Percentiles rank a stretch among this genome's conserved stretches.
phyloP scores from a whole-genome alignment of 2,329 filamentous ascomycete species.

The Ceratocystiopsis sp. region DNA sequence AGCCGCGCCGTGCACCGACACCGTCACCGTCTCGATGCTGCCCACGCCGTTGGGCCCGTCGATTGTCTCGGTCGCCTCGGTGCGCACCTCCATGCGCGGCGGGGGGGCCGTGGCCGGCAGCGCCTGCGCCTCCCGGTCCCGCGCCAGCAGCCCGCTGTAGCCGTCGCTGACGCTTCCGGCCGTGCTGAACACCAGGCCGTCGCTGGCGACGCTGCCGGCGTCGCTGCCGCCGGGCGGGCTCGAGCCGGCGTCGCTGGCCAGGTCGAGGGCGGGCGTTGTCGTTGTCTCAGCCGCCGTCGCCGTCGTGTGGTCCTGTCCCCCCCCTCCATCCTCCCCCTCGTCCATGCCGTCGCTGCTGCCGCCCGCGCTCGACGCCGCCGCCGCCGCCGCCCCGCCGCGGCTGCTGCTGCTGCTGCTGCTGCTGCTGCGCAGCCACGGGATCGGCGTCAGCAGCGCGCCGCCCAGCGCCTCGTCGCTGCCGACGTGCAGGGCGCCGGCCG shows the following conservation, averaged over 20 bases:
- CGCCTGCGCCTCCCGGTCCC: too few relatives aligned
- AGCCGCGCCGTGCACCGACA: conserved; percentile 55
- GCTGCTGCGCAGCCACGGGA: conserved; percentile 58
- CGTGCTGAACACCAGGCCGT: conserved; percentile 3
- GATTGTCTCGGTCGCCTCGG: conserved; percentile 63
- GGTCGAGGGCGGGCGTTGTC: background rate
- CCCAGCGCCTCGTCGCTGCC: conserved; percentile 46
- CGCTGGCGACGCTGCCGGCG: too few relatives aligned
- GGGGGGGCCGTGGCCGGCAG: too few relatives aligned
- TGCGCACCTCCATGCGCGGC: conserved; percentile 37
- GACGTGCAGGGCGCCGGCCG: background rate
- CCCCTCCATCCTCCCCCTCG: too few relatives aligned
- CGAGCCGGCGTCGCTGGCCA: conserved; percentile 22
- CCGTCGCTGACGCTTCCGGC: background rate
- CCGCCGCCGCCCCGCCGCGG: too few relatives aligned
- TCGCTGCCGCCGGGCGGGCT: conserved; percentile 44
- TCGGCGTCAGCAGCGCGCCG: conserved; percentile 81
- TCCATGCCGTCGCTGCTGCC: background rate
- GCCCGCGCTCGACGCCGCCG: conserved; percentile 1
- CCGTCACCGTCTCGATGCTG: conserved; percentile 64
- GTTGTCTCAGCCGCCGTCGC: too few relatives aligned
- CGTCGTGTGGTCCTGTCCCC: too few relatives aligned
- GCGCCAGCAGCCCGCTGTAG: background rate
- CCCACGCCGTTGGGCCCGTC: conserved; percentile 66
- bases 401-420: too few relatives aligned